These are phyloP conservation scores for Pythium rishiriense DNA, from an alignment of 352 stramenopile genomes.

Conservation along the genomic window DNA sequence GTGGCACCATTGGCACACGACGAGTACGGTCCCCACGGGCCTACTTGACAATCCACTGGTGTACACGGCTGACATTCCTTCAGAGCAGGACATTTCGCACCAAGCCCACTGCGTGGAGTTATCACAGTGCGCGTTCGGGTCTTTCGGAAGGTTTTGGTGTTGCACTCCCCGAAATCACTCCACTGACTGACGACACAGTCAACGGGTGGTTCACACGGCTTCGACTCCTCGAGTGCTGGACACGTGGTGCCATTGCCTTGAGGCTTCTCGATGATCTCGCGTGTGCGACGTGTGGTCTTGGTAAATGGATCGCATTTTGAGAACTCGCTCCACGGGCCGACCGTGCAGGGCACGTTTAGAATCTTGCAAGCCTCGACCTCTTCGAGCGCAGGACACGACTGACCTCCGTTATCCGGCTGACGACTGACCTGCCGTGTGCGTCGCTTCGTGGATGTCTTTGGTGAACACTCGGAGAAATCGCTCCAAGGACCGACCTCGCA, in stretches of 20 bases:
- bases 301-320: constrained; percentile 42
- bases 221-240: constrained; percentile 34
- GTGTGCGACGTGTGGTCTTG: constrained; percentile 50
- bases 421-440: constrained; percentile 23
- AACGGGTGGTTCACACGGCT: constrained; percentile 40
- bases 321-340: constrained; percentile 50
- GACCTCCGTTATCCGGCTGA: constrained; percentile 20
- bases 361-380: constrained; percentile 38
- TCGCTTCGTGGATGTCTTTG: constrained; percentile 19
- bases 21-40: constrained; percentile 45
- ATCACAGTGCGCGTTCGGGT: constrained; percentile 42
- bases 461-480: constrained; percentile 17
- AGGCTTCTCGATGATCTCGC: constrained; percentile 34
- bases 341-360: constrained; percentile 47
- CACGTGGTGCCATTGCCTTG: constrained; percentile 42
- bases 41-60: constrained; percentile 48
- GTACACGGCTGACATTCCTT: constrained; percentile 39
- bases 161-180: constrained; percentile 30
- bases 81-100: constrained; percentile 38
- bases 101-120: constrained; percentile 32
- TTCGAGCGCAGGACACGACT: constrained; percentile 32
- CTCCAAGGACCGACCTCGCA: constrained; percentile 27
- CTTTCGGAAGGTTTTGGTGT: constrained; percentile 32
- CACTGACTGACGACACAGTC: constrained; percentile 67
- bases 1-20: constrained; percentile 33